phyloP scores from a whole-genome alignment of 169 alveolate species.

The Blepharisma undulans region DNA sequence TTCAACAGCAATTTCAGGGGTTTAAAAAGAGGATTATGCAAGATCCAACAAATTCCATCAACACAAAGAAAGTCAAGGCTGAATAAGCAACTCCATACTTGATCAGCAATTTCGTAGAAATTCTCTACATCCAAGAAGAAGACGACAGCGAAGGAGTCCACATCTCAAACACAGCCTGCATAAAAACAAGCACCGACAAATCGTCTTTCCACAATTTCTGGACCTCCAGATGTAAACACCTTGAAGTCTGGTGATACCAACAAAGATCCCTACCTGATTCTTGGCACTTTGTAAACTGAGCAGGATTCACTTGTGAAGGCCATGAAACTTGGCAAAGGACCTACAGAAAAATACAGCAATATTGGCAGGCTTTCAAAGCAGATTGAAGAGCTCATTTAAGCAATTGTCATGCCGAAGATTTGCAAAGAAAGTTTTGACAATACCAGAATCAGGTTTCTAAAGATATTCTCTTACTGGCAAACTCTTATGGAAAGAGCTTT shows the following conservation, averaged over 20 bases:
- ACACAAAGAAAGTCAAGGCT: constrained; percentile 93
- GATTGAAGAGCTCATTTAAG: constrained; percentile 99
- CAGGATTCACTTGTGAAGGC: constrained; percentile 99
- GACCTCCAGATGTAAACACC: constrained; percentile 90
- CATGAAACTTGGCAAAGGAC: constrained; percentile 99
- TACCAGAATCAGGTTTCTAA: constrained; percentile 98
- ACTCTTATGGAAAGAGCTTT: constrained; percentile 93
- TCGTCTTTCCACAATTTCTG: constrained; percentile 98
- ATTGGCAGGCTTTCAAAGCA: constrained; percentile 99
- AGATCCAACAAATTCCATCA: constrained; percentile 73
- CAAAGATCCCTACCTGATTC: constrained; percentile 96
- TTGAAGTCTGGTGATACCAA: constrained; percentile 95
- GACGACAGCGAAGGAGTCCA: constrained; percentile 78
- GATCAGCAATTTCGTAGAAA: constrained; percentile 98
- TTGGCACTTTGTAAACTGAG: constrained; percentile 99
- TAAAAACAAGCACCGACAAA: constrained; percentile 87
- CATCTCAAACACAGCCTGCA: constrained; percentile 66
- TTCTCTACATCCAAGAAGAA: constrained; percentile 77
- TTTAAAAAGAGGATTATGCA: constrained; percentile 87
- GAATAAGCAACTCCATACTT: constrained; percentile 96
- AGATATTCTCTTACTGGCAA: constrained; percentile 97
- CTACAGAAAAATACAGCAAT: constrained; percentile 99
- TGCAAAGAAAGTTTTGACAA: constrained; percentile 98
- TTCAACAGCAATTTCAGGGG: constrained; percentile 63
- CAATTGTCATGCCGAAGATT: constrained; percentile 98